Base-by-base conservation (phyloP, 2,329 filamentous ascomycete species). In the Cercospora sp. region DNA sequence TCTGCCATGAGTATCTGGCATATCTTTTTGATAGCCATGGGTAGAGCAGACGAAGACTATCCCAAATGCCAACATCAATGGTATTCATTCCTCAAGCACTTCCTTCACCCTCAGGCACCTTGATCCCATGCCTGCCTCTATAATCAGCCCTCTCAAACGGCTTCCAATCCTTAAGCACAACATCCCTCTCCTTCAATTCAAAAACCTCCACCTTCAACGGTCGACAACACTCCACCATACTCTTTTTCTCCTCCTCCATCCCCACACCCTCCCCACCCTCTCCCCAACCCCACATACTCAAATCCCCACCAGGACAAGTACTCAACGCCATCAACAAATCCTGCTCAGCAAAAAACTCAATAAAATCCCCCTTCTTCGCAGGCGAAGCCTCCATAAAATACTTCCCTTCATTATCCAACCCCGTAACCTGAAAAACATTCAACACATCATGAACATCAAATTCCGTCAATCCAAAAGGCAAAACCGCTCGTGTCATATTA, bases 351-450 rank as follows among this genome's bases (percentile, higher is more conserved):
- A 95, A 87, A 75, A 95, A 93, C 78, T 93, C 90, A 66, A 94
- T 87, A 65, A 85, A 88, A 67, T 89, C 87, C 0, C 83, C 86
- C 6, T 78, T 72, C 64, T 80, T 77, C 0, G 87, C 87, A 0
- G 87, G 87, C 66, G 84, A 86, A 0, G 87, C 84, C 66, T 84
- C 87, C 85, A 96, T 96, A 69, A 92, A 94, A 72, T 94, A 94
- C 63, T 88, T 85, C 0, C 91, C 91, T 68, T 89, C 75, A 63
- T 86, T 83, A 74, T 95, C 90, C 58, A 95, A 77, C 0, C 92
- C 91, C 0, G 92, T 95, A 6, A 94, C 91, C 78, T 96, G 92
- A 76, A 96, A 95, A 3, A 96, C 83, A 75, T 96, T 96, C 64
- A 96, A 84, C 0, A 96, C 92, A 77, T 96, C 92, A 75, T 96